Conservation (phyloP, 148 eudicot species). For the Spergularia bocconei region DNA sequence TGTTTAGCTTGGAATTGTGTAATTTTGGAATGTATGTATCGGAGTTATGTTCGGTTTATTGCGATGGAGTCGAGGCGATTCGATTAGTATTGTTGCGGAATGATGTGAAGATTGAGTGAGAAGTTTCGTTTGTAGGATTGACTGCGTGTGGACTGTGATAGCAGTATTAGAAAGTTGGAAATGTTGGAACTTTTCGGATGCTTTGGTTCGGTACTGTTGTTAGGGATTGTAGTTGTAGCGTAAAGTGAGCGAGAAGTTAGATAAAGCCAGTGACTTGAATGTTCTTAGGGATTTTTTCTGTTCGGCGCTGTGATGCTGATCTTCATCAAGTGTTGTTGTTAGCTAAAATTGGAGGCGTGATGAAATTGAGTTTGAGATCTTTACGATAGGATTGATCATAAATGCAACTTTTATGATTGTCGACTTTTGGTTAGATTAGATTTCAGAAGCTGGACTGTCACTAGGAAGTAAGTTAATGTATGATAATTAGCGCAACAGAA, state of each 20-base stretch:
- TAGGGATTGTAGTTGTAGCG: background rate
- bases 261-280: background rate
- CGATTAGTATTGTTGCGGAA: background rate
- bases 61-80: background rate
- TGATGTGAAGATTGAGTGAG: slow-evolving; percentile 1
- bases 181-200: background rate
- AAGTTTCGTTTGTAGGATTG: slow-evolving; percentile 7
- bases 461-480: too few species aligned
- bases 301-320: background rate
- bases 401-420: background rate
- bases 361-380: background rate
- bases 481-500: too few species aligned
- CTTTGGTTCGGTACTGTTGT: background rate
- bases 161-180: background rate
- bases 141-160: slow-evolving; percentile 4
- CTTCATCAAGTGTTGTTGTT: background rate
- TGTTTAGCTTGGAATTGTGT: slow-evolving; percentile 1
- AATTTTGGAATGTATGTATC: background rate
- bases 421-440: too few species aligned
- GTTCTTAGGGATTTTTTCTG: background rate
- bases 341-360: background rate
- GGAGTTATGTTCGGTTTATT: background rate
- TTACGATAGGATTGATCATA: background rate
- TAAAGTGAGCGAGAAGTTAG: background rate
- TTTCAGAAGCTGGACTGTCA: background rate